Evolutionary conservation across 2,329 filamentous ascomycete species (phyloP).

Genomic region (Aspergillus jensenii): DNA sequence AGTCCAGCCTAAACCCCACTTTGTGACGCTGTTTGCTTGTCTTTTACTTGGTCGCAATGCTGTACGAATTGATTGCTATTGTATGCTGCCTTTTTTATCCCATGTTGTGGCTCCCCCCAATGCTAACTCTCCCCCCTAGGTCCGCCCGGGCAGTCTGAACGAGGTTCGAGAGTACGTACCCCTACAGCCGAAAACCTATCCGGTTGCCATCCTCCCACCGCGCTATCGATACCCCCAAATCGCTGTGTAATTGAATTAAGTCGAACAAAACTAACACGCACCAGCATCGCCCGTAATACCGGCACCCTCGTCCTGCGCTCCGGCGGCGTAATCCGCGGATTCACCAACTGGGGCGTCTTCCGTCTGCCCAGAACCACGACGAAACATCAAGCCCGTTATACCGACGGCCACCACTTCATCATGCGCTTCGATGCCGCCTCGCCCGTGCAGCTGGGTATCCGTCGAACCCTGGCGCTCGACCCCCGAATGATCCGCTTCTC

Average conservation of each 20-base stretch:
- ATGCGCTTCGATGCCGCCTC: slow-evolving; percentile 89
- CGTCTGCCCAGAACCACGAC: slow-evolving; percentile 76
- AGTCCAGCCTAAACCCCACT: slow-evolving; percentile 16
- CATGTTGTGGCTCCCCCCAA: neutral
- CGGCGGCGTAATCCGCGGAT: slow-evolving; percentile 85
- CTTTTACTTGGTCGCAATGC: slow-evolving; percentile 55
- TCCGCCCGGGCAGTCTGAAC: slow-evolving; percentile 82
- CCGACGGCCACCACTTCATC: slow-evolving; percentile 91
- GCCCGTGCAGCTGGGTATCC: slow-evolving; percentile 70
- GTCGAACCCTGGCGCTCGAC: slow-evolving; percentile 76
- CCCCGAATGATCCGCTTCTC: slow-evolving; percentile 85
- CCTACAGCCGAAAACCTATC: neutral
- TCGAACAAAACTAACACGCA: neutral
- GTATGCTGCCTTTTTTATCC: slow-evolving; percentile 55
- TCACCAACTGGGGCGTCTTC: slow-evolving; percentile 95
- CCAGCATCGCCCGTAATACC: slow-evolving; percentile 81
- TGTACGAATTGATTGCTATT: slow-evolving; percentile 97
- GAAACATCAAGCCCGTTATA: slow-evolving; percentile 80
- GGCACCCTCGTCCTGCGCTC: slow-evolving; percentile 78
- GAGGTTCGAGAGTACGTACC: slow-evolving; percentile 89
- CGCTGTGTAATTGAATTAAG: neutral
- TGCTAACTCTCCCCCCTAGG: slow-evolving; percentile 55
- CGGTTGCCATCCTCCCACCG: neutral
- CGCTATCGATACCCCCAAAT: neutral
- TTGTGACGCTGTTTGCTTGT: slow-evolving; percentile 6